Evolutionary conservation across 2,329 filamentous ascomycete species (phyloP).

Genomic region (Amauroascus niger): DNA sequence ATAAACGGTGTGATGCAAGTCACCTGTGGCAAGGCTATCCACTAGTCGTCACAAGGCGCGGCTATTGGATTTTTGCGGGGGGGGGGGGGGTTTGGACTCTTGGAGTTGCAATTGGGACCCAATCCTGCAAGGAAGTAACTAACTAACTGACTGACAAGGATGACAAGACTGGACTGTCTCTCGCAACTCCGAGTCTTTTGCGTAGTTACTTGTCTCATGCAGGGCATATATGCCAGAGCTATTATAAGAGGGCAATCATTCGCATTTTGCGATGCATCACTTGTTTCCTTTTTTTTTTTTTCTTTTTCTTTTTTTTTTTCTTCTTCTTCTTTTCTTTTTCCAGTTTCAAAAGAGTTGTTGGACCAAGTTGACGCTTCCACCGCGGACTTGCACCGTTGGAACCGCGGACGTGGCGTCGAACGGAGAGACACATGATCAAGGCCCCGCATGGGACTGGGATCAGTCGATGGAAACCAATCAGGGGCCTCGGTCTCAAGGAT

Average conservation of each 20-base stretch:
- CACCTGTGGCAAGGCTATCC: slow-evolving; percentile 1
- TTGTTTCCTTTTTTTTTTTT: neutral
- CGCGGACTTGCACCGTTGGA: neutral
- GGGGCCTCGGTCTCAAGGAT: neutral
- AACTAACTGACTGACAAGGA: too few species aligned
- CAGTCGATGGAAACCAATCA: neutral
- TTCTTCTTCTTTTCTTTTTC: neutral
- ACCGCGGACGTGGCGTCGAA: neutral
- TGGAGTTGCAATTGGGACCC: neutral
- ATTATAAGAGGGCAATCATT: neutral
- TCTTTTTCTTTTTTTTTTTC: neutral
- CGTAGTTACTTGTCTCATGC: neutral
- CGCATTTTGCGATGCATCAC: neutral
- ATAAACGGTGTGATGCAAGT: neutral
- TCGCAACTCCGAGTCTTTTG: too few species aligned
- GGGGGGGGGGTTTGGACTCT: too few species aligned
- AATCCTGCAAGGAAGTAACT: too few species aligned
- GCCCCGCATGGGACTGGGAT: neutral
- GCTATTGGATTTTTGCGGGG: neutral
- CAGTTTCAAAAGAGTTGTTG: neutral
- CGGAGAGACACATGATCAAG: neutral
- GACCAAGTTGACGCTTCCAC: neutral
- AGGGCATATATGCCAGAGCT: neutral
- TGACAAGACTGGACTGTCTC: too few species aligned
- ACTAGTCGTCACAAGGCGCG: neutral